Evolutionary conservation across 306 rosid species (phyloP), one percentile per base, ranked within the genome.

Genomic region (Cucurbita argyrosperma): DNA sequence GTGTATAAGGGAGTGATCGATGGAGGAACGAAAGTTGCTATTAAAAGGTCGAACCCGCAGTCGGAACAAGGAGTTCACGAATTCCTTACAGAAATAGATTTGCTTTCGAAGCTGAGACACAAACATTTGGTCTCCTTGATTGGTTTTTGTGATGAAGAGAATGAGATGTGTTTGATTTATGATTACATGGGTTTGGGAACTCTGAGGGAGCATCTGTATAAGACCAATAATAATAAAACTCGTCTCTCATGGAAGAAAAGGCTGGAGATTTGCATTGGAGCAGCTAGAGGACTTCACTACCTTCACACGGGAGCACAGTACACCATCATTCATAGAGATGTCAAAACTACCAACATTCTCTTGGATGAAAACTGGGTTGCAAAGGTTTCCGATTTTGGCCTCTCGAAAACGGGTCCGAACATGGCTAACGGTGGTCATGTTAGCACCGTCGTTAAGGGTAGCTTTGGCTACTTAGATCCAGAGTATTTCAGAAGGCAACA

Each of bases 261-360:
- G 84, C 74, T 84, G 40, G 88, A 84, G 74, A 77, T 84, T 66
- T 84, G 88, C 75, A 84, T 84, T 23, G 88, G 88, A 77, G 85
- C 88, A n/a, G 88, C 88, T 43, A 82, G 83, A 43, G 88, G 88
- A 57, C 85, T 84, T 77, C 88, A 84, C 75, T 84, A 84, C 56
- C 88, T 84, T 75, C 88, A 84, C 80, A 84, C 88, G 5, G 88
- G 88, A 23, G 88, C 84, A 43, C 79, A 83, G 21, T 84, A 82
- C 78, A 84, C 88, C 23, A 84, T 84, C 76, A 84, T 84, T 62
- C 88, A 84, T 46, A 64, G 88, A 72, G 88, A 84, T 75, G 88
- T 84, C 18, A 84, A 84, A 76, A 84, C 88, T 7, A 84, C 88
- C 53, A 84, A 84, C 83, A 84, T 84, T 75, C 88, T 84, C 62